A percentile compares a stretch with the other conserved stretches of the same genome.
Conservation (phyloP, 495 filamentous ascomycete genomes). For the Pyronema domesticum region DNA sequence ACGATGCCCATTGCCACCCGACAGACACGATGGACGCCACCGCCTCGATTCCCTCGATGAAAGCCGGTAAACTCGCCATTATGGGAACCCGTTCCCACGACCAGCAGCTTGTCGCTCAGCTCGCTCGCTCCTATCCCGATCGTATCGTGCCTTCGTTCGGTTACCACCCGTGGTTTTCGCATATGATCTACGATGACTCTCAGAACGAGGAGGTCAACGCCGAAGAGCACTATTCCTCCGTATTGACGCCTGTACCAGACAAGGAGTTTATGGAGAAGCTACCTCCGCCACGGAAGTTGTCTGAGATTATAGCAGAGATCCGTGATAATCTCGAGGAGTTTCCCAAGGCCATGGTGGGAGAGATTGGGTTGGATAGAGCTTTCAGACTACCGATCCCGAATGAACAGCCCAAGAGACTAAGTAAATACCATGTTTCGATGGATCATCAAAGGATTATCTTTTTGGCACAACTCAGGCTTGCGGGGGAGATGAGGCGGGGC, state of each 20-base stretch:
- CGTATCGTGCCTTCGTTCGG: constrained; percentile 67
- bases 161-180: constrained; percentile 98
- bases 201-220: constrained; percentile 28
- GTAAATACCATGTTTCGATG: constrained; percentile 55
- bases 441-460: constrained; percentile 62
- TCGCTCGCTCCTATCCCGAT: constrained; percentile 30
- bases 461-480: constrained; percentile 66
- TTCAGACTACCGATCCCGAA: constrained; percentile 57
- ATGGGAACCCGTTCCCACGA: constrained; percentile 84
- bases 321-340: constrained; percentile 41
- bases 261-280: constrained; percentile 50
- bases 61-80: constrained; percentile 54
- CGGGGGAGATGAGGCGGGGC: constrained; percentile 59
- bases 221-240: constrained; percentile 46
- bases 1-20: constrained; percentile 93
- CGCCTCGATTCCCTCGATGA: constrained; percentile 53
- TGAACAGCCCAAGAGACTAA: constrained; percentile 55
- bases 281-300: constrained; percentile 53
- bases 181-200: constrained; percentile 61
- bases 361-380: constrained; percentile 70
- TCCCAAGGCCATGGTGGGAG: constrained; percentile 61
- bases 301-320: constrained; percentile 46
- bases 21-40: constrained; percentile 79
- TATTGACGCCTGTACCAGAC: constrained; percentile 43
- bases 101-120: constrained; percentile 60